These are phyloP conservation scores for Talaromyces proteolyticus DNA, from an alignment of 495 filamentous ascomycete genomes.

Conservation along the genomic window DNA sequence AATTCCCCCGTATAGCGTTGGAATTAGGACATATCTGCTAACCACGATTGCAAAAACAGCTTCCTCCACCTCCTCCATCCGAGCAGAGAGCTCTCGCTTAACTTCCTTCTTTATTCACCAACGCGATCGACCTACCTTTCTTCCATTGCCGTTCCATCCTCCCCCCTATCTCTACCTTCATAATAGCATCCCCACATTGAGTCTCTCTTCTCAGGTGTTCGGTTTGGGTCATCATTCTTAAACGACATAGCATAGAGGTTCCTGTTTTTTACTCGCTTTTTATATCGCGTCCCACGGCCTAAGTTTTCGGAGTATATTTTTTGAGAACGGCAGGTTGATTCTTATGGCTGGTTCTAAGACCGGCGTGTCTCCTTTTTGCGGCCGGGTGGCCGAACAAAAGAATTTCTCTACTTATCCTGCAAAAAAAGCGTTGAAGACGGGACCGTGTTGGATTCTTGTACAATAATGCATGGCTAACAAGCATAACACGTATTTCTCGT, in stretches of 20 bases:
- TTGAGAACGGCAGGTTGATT: neutral
- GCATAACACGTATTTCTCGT: neutral
- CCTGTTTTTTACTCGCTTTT: constrained; percentile 12
- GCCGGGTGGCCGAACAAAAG: neutral
- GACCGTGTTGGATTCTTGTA: constrained; percentile 1
- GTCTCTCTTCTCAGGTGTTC: constrained; percentile 44
- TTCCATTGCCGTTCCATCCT: constrained; percentile 9
- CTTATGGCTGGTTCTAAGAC: neutral
- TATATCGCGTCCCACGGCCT: neutral
- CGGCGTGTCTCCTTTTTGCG: neutral
- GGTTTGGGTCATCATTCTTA: constrained; percentile 30
- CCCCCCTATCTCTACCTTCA: constrained; percentile 10
- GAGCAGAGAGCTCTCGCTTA: constrained; percentile 38
- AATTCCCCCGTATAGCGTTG: too few relatives aligned
- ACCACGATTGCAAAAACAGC: constrained; percentile 16
- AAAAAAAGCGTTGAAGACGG: neutral
- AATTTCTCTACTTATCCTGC: neutral
- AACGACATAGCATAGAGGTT: constrained; percentile 40
- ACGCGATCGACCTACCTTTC: constrained; percentile 3
- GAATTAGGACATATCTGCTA: too few relatives aligned
- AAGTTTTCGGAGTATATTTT: neutral
- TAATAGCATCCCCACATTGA: constrained; percentile 21
- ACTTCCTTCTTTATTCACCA: constrained; percentile 5
- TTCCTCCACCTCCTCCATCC: constrained; percentile 37
- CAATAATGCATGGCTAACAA: neutral